Base-by-base conservation (phyloP, 208 protist genomes). In the Polymyxa betae region DNA sequence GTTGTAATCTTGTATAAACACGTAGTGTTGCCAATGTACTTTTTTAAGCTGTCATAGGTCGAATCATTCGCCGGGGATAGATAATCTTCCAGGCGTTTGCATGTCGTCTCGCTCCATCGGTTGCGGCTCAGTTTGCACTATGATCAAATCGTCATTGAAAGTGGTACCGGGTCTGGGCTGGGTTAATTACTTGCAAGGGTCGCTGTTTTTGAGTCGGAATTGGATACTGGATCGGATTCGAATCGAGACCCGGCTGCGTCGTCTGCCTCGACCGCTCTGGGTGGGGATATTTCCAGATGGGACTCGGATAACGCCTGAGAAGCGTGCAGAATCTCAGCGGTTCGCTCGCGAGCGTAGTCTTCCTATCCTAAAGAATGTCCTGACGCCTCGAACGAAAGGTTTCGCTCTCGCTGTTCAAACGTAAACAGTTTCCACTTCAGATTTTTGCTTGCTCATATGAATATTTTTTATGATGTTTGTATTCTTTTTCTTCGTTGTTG, bases 101-200 rank as follows among this genome's bases (percentile, higher is more conserved):
- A 5, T 82, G n/a, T 35, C 72, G 35, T 20, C 16, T 35, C 72
- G 72, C 5, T 35, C 72, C 5, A 43, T 82, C 72, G 72, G 72
- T n/a, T 35, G 35, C 72, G 72, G 72, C 12, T 82, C 72, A 35
- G n/a, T 82, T n/a, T 45, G n/a, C 72, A n/a, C 72, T n/a, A 40
- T 43, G 35, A 82, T 82, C 72, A 82, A 82, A 43, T 43, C n/a
- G 72, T 82, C 72, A 43, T n/a, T 82, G n/a, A 20, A 20, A 35
- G 16, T 45, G 35, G n/a, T 82, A 20, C 72, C 72, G 16, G 72
- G 72, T 35, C n/a, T 82, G 16, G 72, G 72, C 35, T 82, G 72
- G 72, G 40, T 43, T n/a, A 82, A 82, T 43, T 82, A 82, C 72
- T n/a, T 82, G 5, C 72, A 82, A n/a, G 72, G 72, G 16, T 82